Evolutionary conservation across 352 stramenopile genomes (phyloP).

Genomic region (Pythium sukuiense): DNA sequence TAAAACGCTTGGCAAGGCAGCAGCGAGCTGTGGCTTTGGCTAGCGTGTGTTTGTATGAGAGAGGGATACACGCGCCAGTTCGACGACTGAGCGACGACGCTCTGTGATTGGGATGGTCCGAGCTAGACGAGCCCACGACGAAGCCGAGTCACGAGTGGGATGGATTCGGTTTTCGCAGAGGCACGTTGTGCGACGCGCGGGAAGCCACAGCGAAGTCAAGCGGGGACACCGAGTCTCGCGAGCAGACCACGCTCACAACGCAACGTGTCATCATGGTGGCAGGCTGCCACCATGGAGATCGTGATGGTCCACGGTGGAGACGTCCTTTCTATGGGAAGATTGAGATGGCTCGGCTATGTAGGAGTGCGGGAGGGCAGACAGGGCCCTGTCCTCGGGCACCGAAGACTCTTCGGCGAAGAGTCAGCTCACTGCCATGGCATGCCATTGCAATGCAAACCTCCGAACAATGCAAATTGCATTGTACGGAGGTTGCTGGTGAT

Average conservation of each 20-base stretch:
- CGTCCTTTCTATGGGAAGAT: neutral
- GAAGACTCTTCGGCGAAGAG: neutral
- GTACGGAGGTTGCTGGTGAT: too few relatives aligned
- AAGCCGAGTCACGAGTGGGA: too few relatives aligned
- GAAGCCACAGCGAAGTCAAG: constrained; percentile 1
- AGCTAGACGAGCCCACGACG: neutral
- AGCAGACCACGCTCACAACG: neutral
- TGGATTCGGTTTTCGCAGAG: too few relatives aligned
- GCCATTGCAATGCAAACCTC: too few relatives aligned
- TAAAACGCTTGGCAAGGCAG: neutral
- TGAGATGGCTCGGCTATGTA: constrained; percentile 1
- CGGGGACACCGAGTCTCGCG: neutral
- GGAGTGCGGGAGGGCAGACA: neutral
- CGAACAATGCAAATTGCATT: too few relatives aligned
- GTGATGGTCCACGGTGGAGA: neutral
- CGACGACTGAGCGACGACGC: neutral
- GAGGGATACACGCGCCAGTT: neutral
- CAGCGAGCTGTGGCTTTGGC: too few relatives aligned
- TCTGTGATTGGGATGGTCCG: neutral
- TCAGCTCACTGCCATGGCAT: neutral
- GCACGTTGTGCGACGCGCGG: neutral
- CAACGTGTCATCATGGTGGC: too few relatives aligned
- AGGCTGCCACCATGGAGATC: too few relatives aligned
- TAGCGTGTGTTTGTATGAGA: too few relatives aligned
- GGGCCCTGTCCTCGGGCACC: neutral